Percentiles rank a stretch among this genome's conserved stretches.
Evolutionary conservation across 2,329 filamentous ascomycete genomes (phyloP).

Genomic region (Penicillium hesseltinei): DNA sequence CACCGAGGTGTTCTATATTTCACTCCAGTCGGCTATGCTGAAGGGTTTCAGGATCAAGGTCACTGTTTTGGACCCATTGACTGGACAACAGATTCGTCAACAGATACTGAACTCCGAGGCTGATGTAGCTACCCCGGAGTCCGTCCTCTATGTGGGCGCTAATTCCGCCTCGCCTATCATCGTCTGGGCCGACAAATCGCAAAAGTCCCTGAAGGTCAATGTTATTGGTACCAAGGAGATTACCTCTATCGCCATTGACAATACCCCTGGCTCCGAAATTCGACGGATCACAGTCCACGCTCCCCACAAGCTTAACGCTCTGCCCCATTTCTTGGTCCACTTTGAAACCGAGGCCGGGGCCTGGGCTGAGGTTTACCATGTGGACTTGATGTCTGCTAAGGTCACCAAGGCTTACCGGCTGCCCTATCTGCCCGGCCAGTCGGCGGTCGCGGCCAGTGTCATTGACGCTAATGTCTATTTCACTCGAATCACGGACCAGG

Average conservation of each 20-base stretch:
- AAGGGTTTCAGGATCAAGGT: conserved; percentile 76
- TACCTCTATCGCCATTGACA: conserved; percentile 39
- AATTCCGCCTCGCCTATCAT: conserved; percentile 45
- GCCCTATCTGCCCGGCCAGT: conserved; percentile 66
- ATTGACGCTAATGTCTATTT: conserved; percentile 84
- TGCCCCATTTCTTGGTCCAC: conserved; percentile 82
- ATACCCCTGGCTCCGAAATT: conserved; percentile 45
- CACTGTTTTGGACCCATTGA: conserved; percentile 67
- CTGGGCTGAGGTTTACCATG: conserved; percentile 82
- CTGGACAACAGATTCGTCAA: conserved; percentile 70
- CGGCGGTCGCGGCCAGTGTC: conserved; percentile 76
- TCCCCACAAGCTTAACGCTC: conserved; percentile 67
- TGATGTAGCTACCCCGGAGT: conserved; percentile 56
- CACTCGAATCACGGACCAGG: conserved; percentile 72
- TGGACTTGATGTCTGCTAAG: conserved; percentile 67
- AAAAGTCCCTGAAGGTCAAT: conserved; percentile 47
- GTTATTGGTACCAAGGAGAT: conserved; percentile 45
- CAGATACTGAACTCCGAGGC: conserved; percentile 70
- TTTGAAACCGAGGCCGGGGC: conserved; percentile 68
- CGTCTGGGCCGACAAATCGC: conserved; percentile 45
- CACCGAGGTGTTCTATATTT: conserved; percentile 71
- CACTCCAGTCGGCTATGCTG: conserved; percentile 64
- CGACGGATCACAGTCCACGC: conserved; percentile 67
- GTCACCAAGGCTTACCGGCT: conserved; percentile 78
- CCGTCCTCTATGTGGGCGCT: conserved; percentile 41